phyloP scores from a whole-genome alignment of 495 filamentous ascomycete genomes.

The Pyrenula aspistea region DNA sequence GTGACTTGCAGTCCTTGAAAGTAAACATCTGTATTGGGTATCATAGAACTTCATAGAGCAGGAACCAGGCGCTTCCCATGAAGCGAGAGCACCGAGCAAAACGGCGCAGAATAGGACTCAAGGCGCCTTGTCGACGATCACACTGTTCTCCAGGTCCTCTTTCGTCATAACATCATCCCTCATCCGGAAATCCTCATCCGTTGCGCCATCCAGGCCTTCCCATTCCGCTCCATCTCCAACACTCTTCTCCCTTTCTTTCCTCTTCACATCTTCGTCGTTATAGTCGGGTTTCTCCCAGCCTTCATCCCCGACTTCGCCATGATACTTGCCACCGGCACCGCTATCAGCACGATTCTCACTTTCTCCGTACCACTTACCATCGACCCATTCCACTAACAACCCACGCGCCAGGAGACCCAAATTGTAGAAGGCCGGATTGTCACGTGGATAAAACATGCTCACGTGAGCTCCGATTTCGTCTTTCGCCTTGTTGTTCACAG shows the following conservation, averaged over 20 bases:
- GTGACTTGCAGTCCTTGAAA: too few relatives aligned
- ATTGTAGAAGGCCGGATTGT: conserved; percentile 67
- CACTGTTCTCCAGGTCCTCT: neutral
- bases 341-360: neutral
- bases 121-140: neutral
- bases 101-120: neutral
- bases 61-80: too few relatives aligned
- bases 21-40: too few relatives aligned
- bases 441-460: conserved; percentile 71
- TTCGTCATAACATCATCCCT: neutral
- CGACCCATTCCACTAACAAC: conserved; percentile 36
- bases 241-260: neutral
- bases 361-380: conserved; percentile 25
- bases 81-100: too few relatives aligned
- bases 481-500: conserved; percentile 61
- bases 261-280: neutral
- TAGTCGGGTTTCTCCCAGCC: neutral
- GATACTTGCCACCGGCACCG: neutral
- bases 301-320: neutral
- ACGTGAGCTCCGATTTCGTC: conserved; percentile 81
- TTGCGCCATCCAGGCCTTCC: neutral
- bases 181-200: neutral
- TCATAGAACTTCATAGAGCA: too few relatives aligned
- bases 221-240: neutral
- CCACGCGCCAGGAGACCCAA: conserved; percentile 57